These are phyloP conservation scores for Agrocybe praecox DNA, from an alignment of 768 basidiomycete species.

Conservation along the genomic window DNA sequence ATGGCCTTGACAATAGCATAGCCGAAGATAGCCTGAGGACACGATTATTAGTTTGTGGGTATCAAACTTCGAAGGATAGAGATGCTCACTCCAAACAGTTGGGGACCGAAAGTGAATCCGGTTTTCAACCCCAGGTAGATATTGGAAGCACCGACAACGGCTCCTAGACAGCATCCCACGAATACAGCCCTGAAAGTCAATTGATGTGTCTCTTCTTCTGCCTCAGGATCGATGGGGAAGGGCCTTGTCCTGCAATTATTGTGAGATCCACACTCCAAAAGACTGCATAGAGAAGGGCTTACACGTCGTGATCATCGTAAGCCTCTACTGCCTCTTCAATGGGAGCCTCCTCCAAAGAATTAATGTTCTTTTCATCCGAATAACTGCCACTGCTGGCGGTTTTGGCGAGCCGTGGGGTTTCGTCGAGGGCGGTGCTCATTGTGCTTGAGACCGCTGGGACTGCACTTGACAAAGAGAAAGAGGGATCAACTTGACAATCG, in stretches of 20 bases:
- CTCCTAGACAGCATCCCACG: constrained; percentile 53
- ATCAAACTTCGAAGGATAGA: not conserved
- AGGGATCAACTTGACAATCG: constrained; percentile 7
- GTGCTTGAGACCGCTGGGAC: constrained; percentile 1
- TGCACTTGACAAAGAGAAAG: not conserved
- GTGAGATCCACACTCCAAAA: not conserved
- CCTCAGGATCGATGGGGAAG: constrained; percentile 55
- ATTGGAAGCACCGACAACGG: constrained; percentile 60
- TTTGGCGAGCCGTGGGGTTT: constrained; percentile 5
- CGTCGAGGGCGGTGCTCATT: constrained; percentile 12
- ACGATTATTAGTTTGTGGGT: not conserved
- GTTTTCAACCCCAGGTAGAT: constrained; percentile 73
- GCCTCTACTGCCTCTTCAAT: constrained; percentile 21
- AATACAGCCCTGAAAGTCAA: constrained; percentile 54
- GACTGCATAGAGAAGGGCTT: constrained; percentile 13
- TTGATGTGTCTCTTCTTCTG: constrained; percentile 50
- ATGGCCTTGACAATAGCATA: constrained; percentile 63
- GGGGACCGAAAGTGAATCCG: constrained; percentile 67
- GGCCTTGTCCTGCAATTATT: constrained; percentile 37
- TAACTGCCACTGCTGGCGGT: constrained; percentile 16
- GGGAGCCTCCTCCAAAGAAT: constrained; percentile 21
- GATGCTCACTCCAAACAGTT: constrained; percentile 54
- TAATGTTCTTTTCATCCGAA: constrained; percentile 27
- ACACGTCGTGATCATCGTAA: constrained; percentile 43
- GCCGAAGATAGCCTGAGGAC: constrained; percentile 50